Evolutionary conservation across 192 early-diverging fungal species (phyloP).

Genomic region (Mortierella hygrophila): DNA sequence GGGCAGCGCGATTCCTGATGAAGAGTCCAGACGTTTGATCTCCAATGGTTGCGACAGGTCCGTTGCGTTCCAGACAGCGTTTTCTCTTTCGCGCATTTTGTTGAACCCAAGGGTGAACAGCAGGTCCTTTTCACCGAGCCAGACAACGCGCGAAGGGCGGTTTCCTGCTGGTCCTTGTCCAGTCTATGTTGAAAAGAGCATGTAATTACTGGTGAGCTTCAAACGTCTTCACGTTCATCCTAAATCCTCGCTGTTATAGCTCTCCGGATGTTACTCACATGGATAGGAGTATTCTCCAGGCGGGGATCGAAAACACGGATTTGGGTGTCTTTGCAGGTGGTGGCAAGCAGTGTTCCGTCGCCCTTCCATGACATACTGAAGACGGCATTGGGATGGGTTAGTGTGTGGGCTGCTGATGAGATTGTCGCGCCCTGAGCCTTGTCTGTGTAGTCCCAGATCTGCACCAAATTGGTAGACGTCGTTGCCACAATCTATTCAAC

Average conservation of each 20-base stretch:
- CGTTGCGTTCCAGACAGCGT: constrained; percentile 83
- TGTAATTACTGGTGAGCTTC: constrained; percentile 62
- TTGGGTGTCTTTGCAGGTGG: constrained; percentile 66
- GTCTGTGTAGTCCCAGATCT: constrained; percentile 63
- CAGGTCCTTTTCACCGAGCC: constrained; percentile 75
- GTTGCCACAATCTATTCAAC: constrained; percentile 58
- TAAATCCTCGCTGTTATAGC: too few relatives aligned
- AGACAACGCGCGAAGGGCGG: constrained; percentile 75
- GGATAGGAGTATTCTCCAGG: constrained; percentile 29
- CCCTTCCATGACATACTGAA: constrained; percentile 73
- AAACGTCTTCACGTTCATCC: background rate
- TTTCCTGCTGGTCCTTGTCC: constrained; percentile 70
- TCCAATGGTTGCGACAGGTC: constrained; percentile 70
- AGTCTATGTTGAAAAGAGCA: constrained; percentile 23
- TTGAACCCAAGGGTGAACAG: constrained; percentile 82
- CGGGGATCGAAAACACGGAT: constrained; percentile 76
- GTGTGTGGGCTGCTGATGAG: constrained; percentile 17
- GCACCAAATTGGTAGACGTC: constrained; percentile 58
- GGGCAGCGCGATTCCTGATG: constrained; percentile 77
- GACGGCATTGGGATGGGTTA: constrained; percentile 57
- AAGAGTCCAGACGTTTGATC: constrained; percentile 72
- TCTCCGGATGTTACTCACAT: constrained; percentile 13
- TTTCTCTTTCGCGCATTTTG: constrained; percentile 75
- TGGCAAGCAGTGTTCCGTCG: constrained; percentile 66
- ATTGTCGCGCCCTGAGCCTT: constrained; percentile 41